Percentiles rank a stretch among this genome's conserved stretches.
These are phyloP conservation scores for Zea luxurians DNA, from an alignment of 176 grass and related monocot species.

Conservation along the genomic window DNA sequence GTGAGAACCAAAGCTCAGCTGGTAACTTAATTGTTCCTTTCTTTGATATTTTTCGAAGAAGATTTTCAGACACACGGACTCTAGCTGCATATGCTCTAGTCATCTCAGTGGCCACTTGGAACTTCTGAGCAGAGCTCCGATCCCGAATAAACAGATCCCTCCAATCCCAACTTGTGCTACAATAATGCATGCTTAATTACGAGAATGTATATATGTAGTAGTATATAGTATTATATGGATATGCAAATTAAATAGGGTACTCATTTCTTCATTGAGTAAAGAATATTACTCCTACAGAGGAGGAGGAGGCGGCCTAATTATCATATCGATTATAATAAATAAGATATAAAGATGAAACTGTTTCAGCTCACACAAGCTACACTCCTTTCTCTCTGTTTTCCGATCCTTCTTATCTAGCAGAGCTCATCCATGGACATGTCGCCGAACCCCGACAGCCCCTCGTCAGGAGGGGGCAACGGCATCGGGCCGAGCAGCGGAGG, in stretches of 20 bases:
- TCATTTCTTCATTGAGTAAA: too few relatives aligned
- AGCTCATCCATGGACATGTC: constrained; percentile 55
- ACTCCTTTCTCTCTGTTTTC: background rate
- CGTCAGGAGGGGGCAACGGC: background rate
- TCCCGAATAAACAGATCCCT: constrained; percentile 40
- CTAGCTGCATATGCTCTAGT: background rate
- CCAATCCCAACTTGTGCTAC: background rate
- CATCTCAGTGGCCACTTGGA: background rate
- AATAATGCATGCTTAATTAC: too few relatives aligned
- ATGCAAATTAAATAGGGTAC: too few relatives aligned
- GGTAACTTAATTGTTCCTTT: constrained; percentile 17
- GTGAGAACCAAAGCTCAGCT: constrained; percentile 24
- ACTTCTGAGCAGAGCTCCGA: constrained; percentile 13
- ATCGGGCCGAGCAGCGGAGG: background rate
- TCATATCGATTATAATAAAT: constrained; percentile 3
- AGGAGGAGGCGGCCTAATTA: background rate
- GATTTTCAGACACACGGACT: background rate
- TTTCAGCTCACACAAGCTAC: constrained; percentile 47
- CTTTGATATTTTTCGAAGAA: constrained; percentile 6
- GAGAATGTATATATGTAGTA: too few relatives aligned
- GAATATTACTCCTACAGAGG: too few relatives aligned
- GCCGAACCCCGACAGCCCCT: constrained; percentile 30
- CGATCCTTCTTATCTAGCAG: too few relatives aligned
- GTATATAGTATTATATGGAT: too few relatives aligned
- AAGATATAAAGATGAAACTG: background rate